Percentiles rank a stretch among this genome's conserved stretches.
phyloP scores from a whole-genome alignment of 2,329 filamentous ascomycete genomes.

The Cytospora leucostoma region DNA sequence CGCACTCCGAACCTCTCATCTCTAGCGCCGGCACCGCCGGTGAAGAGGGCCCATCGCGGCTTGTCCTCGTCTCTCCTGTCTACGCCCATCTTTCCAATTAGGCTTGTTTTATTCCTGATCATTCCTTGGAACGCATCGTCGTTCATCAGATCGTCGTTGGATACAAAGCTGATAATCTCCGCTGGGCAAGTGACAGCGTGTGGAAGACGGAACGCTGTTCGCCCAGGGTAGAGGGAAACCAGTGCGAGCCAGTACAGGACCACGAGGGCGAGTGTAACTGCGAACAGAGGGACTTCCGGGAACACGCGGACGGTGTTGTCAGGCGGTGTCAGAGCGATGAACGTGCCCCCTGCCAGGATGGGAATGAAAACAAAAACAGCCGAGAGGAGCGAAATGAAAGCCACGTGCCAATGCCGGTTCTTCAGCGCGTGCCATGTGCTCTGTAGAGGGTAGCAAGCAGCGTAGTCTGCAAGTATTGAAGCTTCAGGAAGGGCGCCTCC shows the following conservation, averaged over 20 bases:
- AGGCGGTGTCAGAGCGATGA: constrained; percentile 69
- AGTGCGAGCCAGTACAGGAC: constrained; percentile 69
- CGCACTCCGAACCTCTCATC: constrained; percentile 48
- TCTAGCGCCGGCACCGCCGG: constrained; percentile 37
- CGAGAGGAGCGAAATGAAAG: constrained; percentile 60
- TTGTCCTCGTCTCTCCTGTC: constrained; percentile 47
- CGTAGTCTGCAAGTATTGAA: constrained; percentile 71
- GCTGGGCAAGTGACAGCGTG: constrained; percentile 73
- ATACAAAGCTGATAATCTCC: constrained; percentile 76
- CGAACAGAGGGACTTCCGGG: constrained; percentile 72
- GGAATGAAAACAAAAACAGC: constrained; percentile 64
- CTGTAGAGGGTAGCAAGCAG: constrained; percentile 64
- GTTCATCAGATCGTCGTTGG: constrained; percentile 68
- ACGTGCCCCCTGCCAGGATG: constrained; percentile 67
- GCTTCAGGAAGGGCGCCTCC: constrained; percentile 63
- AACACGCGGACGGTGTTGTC: constrained; percentile 62
- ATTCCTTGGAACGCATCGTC: constrained; percentile 72
- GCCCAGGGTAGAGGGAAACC: constrained; percentile 60
- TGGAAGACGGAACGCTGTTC: constrained; percentile 66
- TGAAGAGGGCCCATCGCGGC: constrained; percentile 55
- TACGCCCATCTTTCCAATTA: constrained; percentile 68
- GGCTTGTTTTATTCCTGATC: constrained; percentile 63
- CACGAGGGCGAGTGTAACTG: constrained; percentile 70
- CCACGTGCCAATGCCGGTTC: constrained; percentile 67
- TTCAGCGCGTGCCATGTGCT: constrained; percentile 57